These are phyloP conservation scores for Neurospora sp. DNA, from an alignment of 495 filamentous ascomycete species.

Conservation along the genomic window DNA sequence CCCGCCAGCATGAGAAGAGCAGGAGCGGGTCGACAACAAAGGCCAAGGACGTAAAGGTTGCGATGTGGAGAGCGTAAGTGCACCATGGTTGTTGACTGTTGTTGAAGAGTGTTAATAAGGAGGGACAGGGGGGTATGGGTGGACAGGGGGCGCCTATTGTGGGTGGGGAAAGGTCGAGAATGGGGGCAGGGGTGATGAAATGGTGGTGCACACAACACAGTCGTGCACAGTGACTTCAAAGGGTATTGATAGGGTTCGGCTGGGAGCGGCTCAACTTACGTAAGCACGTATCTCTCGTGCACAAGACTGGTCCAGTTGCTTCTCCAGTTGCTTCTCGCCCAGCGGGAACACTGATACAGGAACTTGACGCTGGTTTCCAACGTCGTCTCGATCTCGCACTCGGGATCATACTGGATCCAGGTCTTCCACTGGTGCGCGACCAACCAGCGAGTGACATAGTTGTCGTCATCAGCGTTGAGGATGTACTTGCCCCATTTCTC, in stretches of 20 bases:
- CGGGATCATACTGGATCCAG: constrained; percentile 63
- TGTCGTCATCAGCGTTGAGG: constrained; percentile 77
- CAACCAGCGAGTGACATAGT: constrained; percentile 74
- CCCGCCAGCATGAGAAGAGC: constrained; percentile 45
- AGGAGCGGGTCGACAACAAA: constrained; percentile 54
- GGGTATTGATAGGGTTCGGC: neutral
- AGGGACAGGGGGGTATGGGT: neutral
- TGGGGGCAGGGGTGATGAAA: neutral
- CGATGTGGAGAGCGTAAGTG: constrained; percentile 64
- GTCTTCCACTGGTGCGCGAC: constrained; percentile 68
- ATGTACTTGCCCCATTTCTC: constrained; percentile 64
- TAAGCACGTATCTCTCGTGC: constrained; percentile 56
- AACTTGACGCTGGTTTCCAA: constrained; percentile 65
- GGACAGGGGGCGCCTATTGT: neutral
- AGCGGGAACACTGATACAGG: constrained; percentile 68
- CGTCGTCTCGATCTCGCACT: constrained; percentile 67
- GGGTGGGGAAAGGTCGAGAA: neutral
- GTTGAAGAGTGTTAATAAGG: neutral
- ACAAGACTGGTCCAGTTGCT: constrained; percentile 72
- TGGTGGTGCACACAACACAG: neutral
- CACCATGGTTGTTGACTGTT: constrained; percentile 62
- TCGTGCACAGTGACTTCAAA: neutral
- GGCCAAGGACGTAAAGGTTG: constrained; percentile 62
- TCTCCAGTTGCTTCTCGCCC: constrained; percentile 75
- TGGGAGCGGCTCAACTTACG: constrained; percentile 38